A percentile compares a stretch with the other conserved stretches of the same genome.
Evolutionary conservation across 83 land plant genomes (phyloP).

Genomic region (Picea abies): DNA sequence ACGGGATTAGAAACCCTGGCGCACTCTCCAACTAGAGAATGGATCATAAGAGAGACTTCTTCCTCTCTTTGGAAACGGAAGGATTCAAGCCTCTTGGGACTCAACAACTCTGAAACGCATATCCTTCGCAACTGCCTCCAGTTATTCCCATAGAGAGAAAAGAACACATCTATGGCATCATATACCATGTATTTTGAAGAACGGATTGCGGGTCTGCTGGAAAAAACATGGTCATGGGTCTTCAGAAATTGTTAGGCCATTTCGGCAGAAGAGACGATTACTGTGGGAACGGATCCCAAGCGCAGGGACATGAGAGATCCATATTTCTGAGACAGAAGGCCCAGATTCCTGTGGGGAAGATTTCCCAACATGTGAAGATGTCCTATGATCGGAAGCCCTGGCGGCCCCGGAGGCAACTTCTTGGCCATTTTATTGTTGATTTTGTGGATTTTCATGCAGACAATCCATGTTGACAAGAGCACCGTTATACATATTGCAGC

Average conservation of each 20-base stretch:
- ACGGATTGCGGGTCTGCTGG: constrained; percentile 32
- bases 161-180: constrained; percentile 22
- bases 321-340: constrained; percentile 29
- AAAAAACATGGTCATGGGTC: constrained; percentile 34
- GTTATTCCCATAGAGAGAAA: constrained; percentile 36
- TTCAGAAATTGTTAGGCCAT: constrained; percentile 40
- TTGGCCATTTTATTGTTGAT: no score
- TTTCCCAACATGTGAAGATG: constrained; percentile 18
- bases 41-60: constrained; percentile 9
- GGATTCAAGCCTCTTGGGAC: constrained; percentile 11
- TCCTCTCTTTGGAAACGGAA: constrained; percentile 16
- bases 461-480: no score
- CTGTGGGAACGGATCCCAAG: constrained; percentile 29
- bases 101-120: constrained; percentile 38
- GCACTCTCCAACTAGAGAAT: no score
- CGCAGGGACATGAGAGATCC: constrained; percentile 51
- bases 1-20: no score
- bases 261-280: constrained; percentile 43
- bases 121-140: constrained; percentile 54
- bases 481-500: no score
- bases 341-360: constrained; percentile 27
- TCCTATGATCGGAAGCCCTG: constrained; percentile 13
- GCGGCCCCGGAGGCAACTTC: constrained; percentile 18
- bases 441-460: no score
- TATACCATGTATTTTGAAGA: constrained; percentile 27